These are phyloP conservation scores for Prunus padus DNA, from an alignment of 306 rosid species.

Conservation along the genomic window DNA sequence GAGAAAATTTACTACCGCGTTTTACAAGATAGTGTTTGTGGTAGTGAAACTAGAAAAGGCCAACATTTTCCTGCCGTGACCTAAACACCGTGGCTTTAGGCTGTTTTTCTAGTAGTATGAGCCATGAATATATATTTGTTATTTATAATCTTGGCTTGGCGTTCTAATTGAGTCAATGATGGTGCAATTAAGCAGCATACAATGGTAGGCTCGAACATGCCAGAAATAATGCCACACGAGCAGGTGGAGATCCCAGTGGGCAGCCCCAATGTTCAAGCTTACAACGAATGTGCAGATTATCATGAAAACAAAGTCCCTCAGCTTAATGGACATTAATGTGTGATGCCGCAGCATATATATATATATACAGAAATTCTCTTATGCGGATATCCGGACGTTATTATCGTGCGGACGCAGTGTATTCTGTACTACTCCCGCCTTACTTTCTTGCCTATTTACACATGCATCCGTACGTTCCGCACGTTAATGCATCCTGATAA, in stretches of 20 bases:
- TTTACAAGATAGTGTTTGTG: too few species aligned
- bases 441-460: too few species aligned
- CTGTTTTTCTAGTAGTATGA: neutral
- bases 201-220: conserved; percentile 47
- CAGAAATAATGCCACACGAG: conserved; percentile 47
- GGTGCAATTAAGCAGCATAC: conserved; percentile 32
- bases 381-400: too few species aligned
- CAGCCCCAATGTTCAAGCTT: conserved; percentile 43
- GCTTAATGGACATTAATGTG: conserved; percentile 22
- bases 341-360: neutral
- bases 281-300: conserved; percentile 30
- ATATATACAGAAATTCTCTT: too few species aligned
- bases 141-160: neutral
- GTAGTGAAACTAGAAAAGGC: too few species aligned
- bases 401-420: too few species aligned
- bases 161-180: neutral
- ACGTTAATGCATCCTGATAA: too few species aligned
- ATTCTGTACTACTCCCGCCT: too few species aligned
- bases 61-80: too few species aligned
- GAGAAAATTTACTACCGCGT: neutral
- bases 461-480: too few species aligned
- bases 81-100: too few species aligned
- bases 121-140: neutral
- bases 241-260: conserved; percentile 52
- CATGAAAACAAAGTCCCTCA: conserved; percentile 44